These are phyloP conservation scores for Fusarium sp. DNA, from an alignment of 2,329 filamentous ascomycete species.

Conservation along the genomic window DNA sequence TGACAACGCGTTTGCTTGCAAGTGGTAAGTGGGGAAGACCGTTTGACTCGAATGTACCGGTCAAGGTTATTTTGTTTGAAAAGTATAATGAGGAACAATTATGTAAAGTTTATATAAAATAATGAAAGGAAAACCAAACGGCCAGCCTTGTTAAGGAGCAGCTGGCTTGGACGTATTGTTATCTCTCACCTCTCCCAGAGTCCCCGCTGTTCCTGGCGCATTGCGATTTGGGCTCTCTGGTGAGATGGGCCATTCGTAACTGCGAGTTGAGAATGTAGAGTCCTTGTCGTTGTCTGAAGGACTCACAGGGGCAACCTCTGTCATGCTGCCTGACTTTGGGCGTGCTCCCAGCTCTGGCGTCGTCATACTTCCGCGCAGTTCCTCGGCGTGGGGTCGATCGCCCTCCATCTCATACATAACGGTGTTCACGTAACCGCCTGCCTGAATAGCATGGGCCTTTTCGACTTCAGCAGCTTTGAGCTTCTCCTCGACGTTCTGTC, in stretches of 20 bases:
- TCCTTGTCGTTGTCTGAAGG: slow-evolving; percentile 1
- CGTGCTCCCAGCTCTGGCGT: slow-evolving; percentile 36
- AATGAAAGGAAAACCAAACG: not conserved
- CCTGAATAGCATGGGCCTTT: not conserved
- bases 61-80: not conserved
- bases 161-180: not conserved
- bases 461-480: slow-evolving; percentile 17
- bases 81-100: not conserved
- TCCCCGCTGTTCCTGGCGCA: not conserved
- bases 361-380: slow-evolving; percentile 39
- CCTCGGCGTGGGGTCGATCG: slow-evolving; percentile 33
- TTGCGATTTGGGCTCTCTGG: slow-evolving; percentile 2
- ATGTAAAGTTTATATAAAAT: slow-evolving; percentile 5
- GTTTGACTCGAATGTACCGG: slow-evolving; percentile 3
- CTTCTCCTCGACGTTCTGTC: slow-evolving; percentile 27
- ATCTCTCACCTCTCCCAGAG: not conserved
- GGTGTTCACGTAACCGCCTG: not conserved
- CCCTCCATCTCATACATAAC: slow-evolving; percentile 44
- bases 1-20: not conserved
- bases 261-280: not conserved
- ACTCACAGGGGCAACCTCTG: not conserved
- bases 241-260: slow-evolving; percentile 18
- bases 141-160: not conserved
- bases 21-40: not conserved
- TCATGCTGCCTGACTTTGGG: not conserved